Evolutionary conservation across 1,284 basidiomycete genomes (phyloP), one percentile per base, ranked within the genome.

Genomic region (Uromyces viciae-fabae): DNA sequence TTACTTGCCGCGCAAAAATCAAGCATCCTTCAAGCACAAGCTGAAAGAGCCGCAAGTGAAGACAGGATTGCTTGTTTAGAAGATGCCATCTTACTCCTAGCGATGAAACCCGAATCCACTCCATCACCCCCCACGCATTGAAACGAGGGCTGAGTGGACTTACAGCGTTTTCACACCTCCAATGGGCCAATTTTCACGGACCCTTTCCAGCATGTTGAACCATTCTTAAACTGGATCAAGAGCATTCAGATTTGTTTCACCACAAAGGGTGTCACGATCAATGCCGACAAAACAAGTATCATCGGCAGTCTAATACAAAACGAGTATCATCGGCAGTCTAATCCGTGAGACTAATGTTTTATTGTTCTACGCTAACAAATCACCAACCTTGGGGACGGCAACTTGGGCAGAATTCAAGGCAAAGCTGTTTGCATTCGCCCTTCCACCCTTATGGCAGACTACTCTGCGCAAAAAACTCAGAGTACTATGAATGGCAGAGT

Each of bases 181-280:
- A 28, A 58, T 58, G 56, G 43, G 28, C 8, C 69, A 28, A 15
- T 4, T 11, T 17, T 54, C n/a, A 15, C 15, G 4, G 49, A 49
- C 11, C 69, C 69, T 0, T 38, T 52, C 19, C 58, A 52, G 3
- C 38, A 40, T 4, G 56, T 64, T 22, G 40, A 77, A 36, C 58
- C 8, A 22, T 77, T 77, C 46, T 2, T 77, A 11, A 64, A 52
- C 31, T 77, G 75, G 75, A 38, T 66, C 2, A 19, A 17, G 22
- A 40, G 28, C 11, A 25, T 77, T 3, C n/a, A 77, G n/a, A 54
- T 66, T 17, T 77, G 19, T 62, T 77, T 64, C 54, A 2, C 17
- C 46, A 68, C 60, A 5, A 66, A 68, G 28, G 75, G 58, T 7
- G 31, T 77, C 0, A 49, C 17, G 2, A 42, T 33, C n/a, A 38